Evolutionary conservation across 169 alveolate species (phyloP), one percentile per base, ranked within the genome.

Genomic region (Babesia gibsoni): DNA sequence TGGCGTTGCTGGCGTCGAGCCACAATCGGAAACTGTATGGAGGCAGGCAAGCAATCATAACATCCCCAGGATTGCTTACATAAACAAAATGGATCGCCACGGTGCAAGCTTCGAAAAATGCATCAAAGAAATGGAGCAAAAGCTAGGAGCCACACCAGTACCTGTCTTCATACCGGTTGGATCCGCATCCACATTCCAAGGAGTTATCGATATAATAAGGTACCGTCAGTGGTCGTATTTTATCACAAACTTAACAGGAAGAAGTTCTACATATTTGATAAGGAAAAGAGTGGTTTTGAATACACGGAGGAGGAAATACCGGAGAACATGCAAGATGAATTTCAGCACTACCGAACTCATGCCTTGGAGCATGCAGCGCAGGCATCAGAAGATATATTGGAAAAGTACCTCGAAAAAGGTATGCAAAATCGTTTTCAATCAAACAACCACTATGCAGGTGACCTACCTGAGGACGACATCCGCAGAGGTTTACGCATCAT

Each of bases 11-110:
- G 99, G 99, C 0, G 98, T 96, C 23, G 94, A 95, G 92, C 95
- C 99, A 9, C 95, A 96, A 84, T 87, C 95, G 6, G 97, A 95
- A 66, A 94, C 98, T 14, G 98, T 94, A 0, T 96, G 98, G 98
- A 53, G 91, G 32, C 96, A 96, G 68, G 96, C 97, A 5, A 49
- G 46, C 45, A 42, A 56, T 7, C 37, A 37, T 22, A 22, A 69
- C 12, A 91, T 95, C 25, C 97, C 98, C 16, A 79, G 97, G 46
- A 83, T 96, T 25, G 97, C 95, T 36, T 96, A 90, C 54, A 80
- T 96, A 9, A 96, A 96, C 70, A 96, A 96, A 79, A 91, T 96
- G 94, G 99, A 96, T 79, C 92, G 98, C 50, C 78, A 84, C 6
- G 98, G 98, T 12, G 96, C 98, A 0, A 79, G 84, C 64, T 84